Percentiles rank a stretch among this genome's conserved stretches.
Conservation (phyloP, 108 stramenopile species). For the Asterionellopsis glacialis region DNA sequence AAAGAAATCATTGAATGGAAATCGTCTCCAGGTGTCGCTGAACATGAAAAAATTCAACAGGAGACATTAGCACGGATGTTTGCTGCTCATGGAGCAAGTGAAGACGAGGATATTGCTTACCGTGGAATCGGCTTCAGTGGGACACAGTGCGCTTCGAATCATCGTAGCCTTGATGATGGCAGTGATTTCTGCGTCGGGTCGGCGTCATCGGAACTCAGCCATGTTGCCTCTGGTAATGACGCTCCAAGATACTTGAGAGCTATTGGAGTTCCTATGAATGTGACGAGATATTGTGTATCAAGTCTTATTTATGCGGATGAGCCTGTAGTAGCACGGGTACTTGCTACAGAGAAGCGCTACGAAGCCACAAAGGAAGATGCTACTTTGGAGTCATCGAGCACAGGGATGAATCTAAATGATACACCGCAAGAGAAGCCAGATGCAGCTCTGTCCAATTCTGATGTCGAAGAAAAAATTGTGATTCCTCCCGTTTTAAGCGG, state of each 20-base stretch:
- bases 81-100: neutral
- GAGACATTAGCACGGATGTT: neutral
- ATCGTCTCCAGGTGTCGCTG: neutral
- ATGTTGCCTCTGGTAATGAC: conserved; percentile 69
- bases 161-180: conserved; percentile 60
- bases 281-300: conserved; percentile 66
- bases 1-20: neutral
- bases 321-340: conserved; percentile 31
- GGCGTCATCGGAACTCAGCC: conserved; percentile 53
- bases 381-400: neutral
- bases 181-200: conserved; percentile 68
- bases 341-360: conserved; percentile 23
- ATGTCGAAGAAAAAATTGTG: neutral
- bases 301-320: conserved; percentile 65
- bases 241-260: conserved; percentile 73
- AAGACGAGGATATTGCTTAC: conserved; percentile 9
- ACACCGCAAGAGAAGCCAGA: conserved; percentile 6
- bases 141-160: conserved; percentile 49
- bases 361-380: conserved; percentile 8
- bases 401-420: conserved; percentile 3
- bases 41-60: neutral
- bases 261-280: conserved; percentile 69
- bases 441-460: conserved; percentile 7
- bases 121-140: conserved; percentile 36
- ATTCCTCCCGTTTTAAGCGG: neutral